phyloP scores from a whole-genome alignment of 345 rosid genomes.

The Conringia planisiliqua region DNA sequence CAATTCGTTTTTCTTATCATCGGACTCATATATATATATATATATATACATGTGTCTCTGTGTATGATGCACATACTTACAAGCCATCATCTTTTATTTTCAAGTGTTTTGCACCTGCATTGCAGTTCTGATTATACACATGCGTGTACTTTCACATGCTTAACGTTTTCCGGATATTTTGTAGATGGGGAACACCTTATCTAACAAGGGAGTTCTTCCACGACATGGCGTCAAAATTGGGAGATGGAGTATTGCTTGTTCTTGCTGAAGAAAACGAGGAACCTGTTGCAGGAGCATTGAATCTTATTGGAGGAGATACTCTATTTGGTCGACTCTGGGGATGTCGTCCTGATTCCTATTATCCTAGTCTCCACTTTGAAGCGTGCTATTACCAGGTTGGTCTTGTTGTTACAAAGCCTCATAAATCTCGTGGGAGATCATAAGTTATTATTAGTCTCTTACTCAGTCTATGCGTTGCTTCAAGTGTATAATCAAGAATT shows the following conservation, averaged over 20 bases:
- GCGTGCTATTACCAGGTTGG: slow-evolving; percentile 97
- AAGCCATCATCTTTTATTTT: background rate
- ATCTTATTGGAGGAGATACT: slow-evolving; percentile 90
- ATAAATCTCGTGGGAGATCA: background rate
- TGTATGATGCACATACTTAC: background rate
- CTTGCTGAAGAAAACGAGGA: slow-evolving; percentile 84
- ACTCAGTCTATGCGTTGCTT: background rate
- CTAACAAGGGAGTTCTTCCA: slow-evolving; percentile 88
- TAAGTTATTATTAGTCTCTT: background rate
- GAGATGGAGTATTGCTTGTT: slow-evolving; percentile 71
- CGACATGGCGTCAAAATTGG: slow-evolving; percentile 71
- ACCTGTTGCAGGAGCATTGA: slow-evolving; percentile 90
- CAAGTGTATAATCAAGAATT: background rate
- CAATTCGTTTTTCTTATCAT: background rate
- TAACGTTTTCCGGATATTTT: slow-evolving; percentile 5
- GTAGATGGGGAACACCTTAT: slow-evolving; percentile 95
- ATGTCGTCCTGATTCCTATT: slow-evolving; percentile 68
- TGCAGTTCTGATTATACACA: background rate
- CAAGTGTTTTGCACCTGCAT: background rate
- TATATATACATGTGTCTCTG: background rate
- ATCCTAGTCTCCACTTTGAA: slow-evolving; percentile 91
- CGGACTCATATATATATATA: background rate
- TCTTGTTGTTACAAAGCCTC: background rate
- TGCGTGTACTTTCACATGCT: slow-evolving; percentile 1
- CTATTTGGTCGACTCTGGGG: slow-evolving; percentile 97